These are phyloP conservation scores for Holtermanniella nyarrowii DNA, from an alignment of 768 basidiomycete species.

Conservation along the genomic window DNA sequence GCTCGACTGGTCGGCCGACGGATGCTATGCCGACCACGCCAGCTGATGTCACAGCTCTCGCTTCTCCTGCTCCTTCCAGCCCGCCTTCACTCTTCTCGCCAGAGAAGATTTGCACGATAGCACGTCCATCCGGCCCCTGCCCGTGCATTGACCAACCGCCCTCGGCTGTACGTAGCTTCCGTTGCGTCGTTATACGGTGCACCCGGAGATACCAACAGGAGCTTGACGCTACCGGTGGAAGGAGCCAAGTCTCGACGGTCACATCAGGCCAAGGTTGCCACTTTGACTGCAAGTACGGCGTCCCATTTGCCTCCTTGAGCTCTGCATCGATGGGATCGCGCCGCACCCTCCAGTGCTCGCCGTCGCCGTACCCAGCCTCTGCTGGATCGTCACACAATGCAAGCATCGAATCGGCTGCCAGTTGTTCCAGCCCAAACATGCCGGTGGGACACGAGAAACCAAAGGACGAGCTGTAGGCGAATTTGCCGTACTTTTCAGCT, in stretches of 20 bases:
- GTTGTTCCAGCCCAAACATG: slow-evolving; percentile 58
- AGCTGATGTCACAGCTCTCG: slow-evolving; percentile 51
- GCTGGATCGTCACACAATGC: slow-evolving; percentile 55
- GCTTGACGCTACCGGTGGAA: slow-evolving; percentile 50
- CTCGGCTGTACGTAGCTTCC: slow-evolving; percentile 54
- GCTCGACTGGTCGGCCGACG: slow-evolving; percentile 32
- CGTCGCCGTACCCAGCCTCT: slow-evolving; percentile 40
- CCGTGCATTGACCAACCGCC: slow-evolving; percentile 64
- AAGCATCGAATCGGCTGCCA: slow-evolving; percentile 60
- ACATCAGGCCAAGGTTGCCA: slow-evolving; percentile 70
- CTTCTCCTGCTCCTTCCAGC: slow-evolving; percentile 45
- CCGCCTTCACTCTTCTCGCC: slow-evolving; percentile 47
- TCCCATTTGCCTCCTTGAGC: slow-evolving; percentile 42
- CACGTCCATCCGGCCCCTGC: slow-evolving; percentile 53
- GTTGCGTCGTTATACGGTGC: slow-evolving; percentile 52
- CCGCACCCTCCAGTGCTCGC: slow-evolving; percentile 63
- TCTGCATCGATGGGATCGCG: slow-evolving; percentile 53
- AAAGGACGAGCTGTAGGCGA: slow-evolving; percentile 66
- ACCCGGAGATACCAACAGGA: slow-evolving; percentile 61
- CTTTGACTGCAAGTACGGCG: slow-evolving; percentile 53
- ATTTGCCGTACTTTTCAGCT: slow-evolving; percentile 68
- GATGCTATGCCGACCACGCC: slow-evolving; percentile 58
- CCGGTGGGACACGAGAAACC: slow-evolving; percentile 66
- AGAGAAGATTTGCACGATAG: slow-evolving; percentile 47
- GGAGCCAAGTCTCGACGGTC: slow-evolving; percentile 62